Conservation (phyloP, 148 eudicot species). For the Chenopodium quinoa region DNA sequence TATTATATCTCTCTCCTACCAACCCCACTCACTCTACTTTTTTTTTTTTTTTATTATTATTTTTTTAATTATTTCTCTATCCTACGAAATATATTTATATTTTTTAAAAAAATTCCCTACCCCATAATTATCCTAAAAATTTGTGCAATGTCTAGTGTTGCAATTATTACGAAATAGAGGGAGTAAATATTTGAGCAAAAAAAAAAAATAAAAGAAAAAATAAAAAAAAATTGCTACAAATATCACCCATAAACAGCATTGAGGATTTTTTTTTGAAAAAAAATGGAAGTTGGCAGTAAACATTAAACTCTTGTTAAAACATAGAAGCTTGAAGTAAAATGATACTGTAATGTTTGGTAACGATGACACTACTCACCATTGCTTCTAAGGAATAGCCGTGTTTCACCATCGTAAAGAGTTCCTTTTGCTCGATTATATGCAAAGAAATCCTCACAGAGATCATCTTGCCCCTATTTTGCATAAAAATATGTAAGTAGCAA, state of each 20-base stretch:
- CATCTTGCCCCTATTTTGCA: constrained; percentile 85
- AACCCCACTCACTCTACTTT: too few relatives aligned
- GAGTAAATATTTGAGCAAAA: background rate
- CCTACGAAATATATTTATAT: too few relatives aligned
- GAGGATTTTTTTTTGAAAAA: background rate
- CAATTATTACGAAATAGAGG: too few relatives aligned
- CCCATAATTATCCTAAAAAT: too few relatives aligned
- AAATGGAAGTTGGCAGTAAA: background rate
- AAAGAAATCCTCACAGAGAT: constrained; percentile 89
- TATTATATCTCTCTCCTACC: too few relatives aligned
- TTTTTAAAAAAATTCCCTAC: too few relatives aligned
- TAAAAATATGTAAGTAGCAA: constrained; percentile 4
- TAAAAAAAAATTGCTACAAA: background rate
- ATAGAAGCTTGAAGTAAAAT: constrained; percentile 11
- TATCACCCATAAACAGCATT: background rate
- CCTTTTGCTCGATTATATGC: constrained; percentile 98
- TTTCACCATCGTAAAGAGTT: constrained; percentile 98
- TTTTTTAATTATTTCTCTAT: too few relatives aligned
- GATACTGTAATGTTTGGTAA: constrained; percentile 7
- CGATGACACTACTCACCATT: constrained; percentile 52
- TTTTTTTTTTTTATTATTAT: too few relatives aligned
- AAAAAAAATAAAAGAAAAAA: background rate
- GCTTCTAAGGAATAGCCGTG: constrained; percentile 78
- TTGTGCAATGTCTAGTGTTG: too few relatives aligned
- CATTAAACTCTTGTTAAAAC: too few relatives aligned